Percentiles rank a stretch among this genome's conserved stretches.
Evolutionary conservation across 177 flowering plant species (phyloP).

Genomic region (Vitis hybrid): DNA sequence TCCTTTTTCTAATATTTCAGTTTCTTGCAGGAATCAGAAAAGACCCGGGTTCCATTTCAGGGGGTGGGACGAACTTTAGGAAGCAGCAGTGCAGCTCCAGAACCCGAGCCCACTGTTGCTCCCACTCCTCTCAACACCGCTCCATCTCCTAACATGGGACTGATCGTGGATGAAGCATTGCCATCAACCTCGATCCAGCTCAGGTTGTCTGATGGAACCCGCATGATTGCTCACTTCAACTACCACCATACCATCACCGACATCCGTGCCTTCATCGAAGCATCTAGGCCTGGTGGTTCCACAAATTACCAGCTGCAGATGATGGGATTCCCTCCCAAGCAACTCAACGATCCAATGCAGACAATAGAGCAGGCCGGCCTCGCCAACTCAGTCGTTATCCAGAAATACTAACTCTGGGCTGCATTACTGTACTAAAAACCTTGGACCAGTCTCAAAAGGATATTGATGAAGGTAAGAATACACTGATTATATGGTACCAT

Average conservation of each 20-base stretch:
- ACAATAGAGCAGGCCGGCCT: conserved; percentile 92
- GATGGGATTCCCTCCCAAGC: conserved; percentile 96
- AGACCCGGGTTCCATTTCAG: conserved; percentile 63
- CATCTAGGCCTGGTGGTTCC: conserved; percentile 39
- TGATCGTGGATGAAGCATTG: conserved; percentile 55
- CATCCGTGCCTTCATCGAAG: conserved; percentile 36
- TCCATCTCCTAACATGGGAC: conserved; percentile 56
- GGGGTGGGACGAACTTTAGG: conserved; percentile 94
- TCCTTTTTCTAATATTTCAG: background rate
- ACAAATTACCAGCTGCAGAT: conserved; percentile 63
- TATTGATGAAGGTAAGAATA: no score
- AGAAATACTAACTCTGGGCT: conserved; percentile 49
- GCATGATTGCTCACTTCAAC: conserved; percentile 74
- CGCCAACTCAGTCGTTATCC: conserved; percentile 88
- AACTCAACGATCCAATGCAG: conserved; percentile 63
- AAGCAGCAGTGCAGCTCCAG: conserved; percentile 25
- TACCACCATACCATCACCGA: conserved; percentile 65
- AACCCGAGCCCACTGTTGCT: conserved; percentile 33
- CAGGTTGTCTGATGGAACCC: conserved; percentile 87
- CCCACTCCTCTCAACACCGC: conserved; percentile 36
- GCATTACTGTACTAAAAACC: background rate
- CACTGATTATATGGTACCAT: no score
- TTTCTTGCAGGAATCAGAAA: conserved; percentile 68
- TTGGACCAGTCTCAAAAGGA: no score
- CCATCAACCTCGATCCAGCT: conserved; percentile 91